phyloP scores from a whole-genome alignment of 352 stramenopile species.

The Phytophthora sojae region DNA sequence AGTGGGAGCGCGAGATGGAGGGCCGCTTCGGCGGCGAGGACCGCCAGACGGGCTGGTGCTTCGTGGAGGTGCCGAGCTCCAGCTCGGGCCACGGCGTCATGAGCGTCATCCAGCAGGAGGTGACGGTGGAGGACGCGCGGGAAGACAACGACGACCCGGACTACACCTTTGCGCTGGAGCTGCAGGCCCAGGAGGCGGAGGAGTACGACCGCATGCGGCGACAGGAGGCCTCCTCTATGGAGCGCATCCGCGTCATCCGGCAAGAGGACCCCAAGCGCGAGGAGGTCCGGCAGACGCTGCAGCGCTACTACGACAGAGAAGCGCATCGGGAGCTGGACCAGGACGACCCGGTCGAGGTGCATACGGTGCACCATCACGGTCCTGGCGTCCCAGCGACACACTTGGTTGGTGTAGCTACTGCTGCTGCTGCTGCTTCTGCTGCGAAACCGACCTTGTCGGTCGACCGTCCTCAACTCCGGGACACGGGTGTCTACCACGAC shows the following conservation, averaged over 20 bases:
- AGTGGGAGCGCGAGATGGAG: constrained; percentile 71
- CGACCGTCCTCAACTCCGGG: constrained; percentile 42
- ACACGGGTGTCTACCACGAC: constrained; percentile 43
- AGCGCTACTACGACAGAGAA: constrained; percentile 56
- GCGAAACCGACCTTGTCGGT: constrained; percentile 11
- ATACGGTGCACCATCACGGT: constrained; percentile 16
- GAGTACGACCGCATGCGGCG: constrained; percentile 77
- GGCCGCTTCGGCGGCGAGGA: constrained; percentile 66
- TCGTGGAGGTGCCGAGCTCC: constrained; percentile 74
- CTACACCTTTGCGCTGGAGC: constrained; percentile 77
- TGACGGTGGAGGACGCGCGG: constrained; percentile 54
- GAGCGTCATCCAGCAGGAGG: constrained; percentile 78
- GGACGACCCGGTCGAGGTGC: constrained; percentile 23
- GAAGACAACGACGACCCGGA: constrained; percentile 65
- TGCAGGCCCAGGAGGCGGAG: constrained; percentile 76
- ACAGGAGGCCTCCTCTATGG: constrained; percentile 73
- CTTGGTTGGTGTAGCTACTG: constrained; percentile 13
- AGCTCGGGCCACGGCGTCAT: constrained; percentile 70
- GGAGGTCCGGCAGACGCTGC: constrained; percentile 54
- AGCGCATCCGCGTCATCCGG: constrained; percentile 65
- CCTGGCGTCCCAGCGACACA: constrained; percentile 17
- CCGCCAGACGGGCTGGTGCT: constrained; percentile 70
- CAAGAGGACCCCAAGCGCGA: constrained; percentile 61
- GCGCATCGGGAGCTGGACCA: constrained; percentile 30
- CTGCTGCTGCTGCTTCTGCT: constrained; percentile 8